Base-by-base conservation (phyloP, 352 stramenopile species). In the Plasmopara viticola region DNA sequence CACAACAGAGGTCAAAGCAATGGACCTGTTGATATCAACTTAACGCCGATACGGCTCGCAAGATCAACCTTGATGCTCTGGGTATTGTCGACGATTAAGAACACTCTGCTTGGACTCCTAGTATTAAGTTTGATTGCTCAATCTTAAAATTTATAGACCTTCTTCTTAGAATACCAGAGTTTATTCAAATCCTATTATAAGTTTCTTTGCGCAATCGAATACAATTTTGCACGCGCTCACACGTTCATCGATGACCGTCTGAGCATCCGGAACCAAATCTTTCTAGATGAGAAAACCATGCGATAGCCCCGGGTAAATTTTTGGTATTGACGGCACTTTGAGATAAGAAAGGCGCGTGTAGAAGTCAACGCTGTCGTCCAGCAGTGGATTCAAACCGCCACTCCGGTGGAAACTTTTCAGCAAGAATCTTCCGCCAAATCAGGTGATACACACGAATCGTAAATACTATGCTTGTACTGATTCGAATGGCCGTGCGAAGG, bases 361-460 rank as follows among this genome's bases (percentile, higher is more conserved):
- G 56, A 95, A 95, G 58, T 95, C 86, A n/a, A 95, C 81, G 25
- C 75, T 90, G 56, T 95, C 86, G 49, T 95, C 86, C 45, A 95
- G 61, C 34, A 95, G 54, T 30, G 84, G 86, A 43, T 95, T 84
- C 39, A 94, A 48, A 48, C 91, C 86, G 17, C 86, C 86, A 72
- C 1, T 84, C 95, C 2, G 80, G 78, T 31, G 86, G 86, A 30
- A 95, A 94, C 40, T 84, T 76, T 28, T 70, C 58, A 64, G 25
- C 94, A 46, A 1, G 53, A 64, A 58, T 95, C 86, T 48, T 90
- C 75, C 0, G 81, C 83, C 41, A 94, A 62, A 0, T 82, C 83
- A 1, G 84, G 83, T 3, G 82, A 92, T 52, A 95, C 78, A n/a
- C 85, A 78, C 15, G 86, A 83, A 53, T 95, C 83, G 61, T 90